Percentiles rank a stretch among this genome's conserved stretches.
Evolutionary conservation across 2,329 filamentous ascomycete species (phyloP).

Genomic region (Thielaviopsis populi): DNA sequence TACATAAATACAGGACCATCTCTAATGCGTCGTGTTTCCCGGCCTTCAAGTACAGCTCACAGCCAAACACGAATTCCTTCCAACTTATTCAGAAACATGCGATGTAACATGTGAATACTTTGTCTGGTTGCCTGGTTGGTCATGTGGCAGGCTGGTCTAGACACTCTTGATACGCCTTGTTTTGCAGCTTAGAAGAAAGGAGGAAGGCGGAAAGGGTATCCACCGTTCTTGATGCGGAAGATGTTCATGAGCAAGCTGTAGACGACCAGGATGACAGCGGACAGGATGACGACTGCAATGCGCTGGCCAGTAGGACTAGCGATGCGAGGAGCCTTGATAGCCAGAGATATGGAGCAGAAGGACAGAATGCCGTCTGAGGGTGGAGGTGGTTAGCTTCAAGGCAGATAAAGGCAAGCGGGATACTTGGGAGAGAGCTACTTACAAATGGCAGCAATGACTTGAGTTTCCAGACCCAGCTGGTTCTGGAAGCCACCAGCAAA

Average conservation of each 20-base stretch:
- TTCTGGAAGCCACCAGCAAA: conserved; percentile 86
- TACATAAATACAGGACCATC: not conserved
- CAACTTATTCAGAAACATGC: not conserved
- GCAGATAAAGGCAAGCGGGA: no score
- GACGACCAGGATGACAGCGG: conserved; percentile 57
- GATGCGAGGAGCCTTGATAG: conserved; percentile 84
- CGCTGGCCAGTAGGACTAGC: conserved; percentile 63
- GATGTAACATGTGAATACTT: not conserved
- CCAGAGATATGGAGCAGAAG: conserved; percentile 81
- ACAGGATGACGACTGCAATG: conserved; percentile 67
- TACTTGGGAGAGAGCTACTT: conserved; percentile 30
- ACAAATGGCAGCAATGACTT: conserved; percentile 91
- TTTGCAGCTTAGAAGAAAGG: conserved; percentile 53
- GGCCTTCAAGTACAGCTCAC: not conserved
- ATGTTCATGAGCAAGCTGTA: conserved; percentile 92
- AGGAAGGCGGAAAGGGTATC: conserved; percentile 87
- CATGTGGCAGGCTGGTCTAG: no score
- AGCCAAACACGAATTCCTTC: not conserved
- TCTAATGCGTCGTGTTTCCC: not conserved
- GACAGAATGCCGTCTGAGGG: conserved; percentile 57
- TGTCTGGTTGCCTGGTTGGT: no score
- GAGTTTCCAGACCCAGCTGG: conserved; percentile 87
- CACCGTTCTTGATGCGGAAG: conserved; percentile 87
- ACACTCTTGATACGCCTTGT: not conserved
- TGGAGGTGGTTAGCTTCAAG: not conserved